Evolutionary conservation across 495 filamentous ascomycete genomes (phyloP), one percentile per base, ranked within the genome.

Genomic region (Hyaloscypha bicolor): DNA sequence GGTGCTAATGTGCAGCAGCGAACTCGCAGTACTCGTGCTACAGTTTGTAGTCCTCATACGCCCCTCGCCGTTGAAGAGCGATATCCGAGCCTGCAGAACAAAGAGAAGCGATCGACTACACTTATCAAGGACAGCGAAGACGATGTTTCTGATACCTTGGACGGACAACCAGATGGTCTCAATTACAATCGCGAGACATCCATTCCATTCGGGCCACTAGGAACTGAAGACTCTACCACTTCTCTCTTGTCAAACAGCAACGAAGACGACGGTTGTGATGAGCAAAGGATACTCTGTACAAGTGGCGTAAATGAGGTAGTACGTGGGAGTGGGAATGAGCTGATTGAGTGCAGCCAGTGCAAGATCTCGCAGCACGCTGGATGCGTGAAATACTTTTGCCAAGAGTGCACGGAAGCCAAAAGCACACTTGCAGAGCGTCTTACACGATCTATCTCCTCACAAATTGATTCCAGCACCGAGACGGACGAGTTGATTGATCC

Each of bases 341-440:
- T 25, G 9, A 56, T 56, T 32, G 53, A 56, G 21, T 56, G 53
- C 21, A 56, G 16, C 21, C 53, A 56, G 30, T 56, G 53, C 53
- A 56, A 56, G 53, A 32, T 25, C 19, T 29, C 25, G 30, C 53
- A 32, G 6, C 30, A 11, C 53, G 12, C 53, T 30, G 53, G 19
- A 25, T 56, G 53, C 53, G 6, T 56, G 9, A 25, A 56, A 56
- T 56, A 25, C 21, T 56, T 56, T 0, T 56, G 53, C 22, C 22
- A 56, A 29, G 9, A 56, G 9, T 56, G 53, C 16, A 48, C 9
- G 4, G 42, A 48, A 12, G 42, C 42, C 42, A 12, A 37, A 37
- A 1, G 12, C 1, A 37, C 35, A 37, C 8, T 37, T 3, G 35
- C 35, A 37, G 35, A 37, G 35, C 12, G 8, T 37, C 12, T 12